Conservation (phyloP, 257 asterid species). For the Mentha longifolia region DNA sequence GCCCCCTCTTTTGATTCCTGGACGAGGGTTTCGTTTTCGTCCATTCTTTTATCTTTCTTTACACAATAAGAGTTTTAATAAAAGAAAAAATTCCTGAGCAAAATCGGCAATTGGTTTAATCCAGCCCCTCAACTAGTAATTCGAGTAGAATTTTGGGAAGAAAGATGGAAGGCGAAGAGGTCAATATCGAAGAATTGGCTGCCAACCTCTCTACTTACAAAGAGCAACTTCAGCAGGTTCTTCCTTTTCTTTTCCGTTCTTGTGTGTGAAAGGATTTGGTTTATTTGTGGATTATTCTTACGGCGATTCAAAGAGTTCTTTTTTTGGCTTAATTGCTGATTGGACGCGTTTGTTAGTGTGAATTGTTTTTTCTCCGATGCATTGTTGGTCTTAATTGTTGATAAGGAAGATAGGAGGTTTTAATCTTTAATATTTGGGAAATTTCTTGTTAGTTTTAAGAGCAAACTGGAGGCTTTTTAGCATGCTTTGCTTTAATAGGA, state of each 20-base stretch:
- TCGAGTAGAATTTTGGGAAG: constrained; percentile 8
- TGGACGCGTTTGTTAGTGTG: constrained; percentile 3
- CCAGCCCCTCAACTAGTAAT: neutral
- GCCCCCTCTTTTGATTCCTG: neutral
- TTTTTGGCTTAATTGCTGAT: neutral
- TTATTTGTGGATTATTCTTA: neutral
- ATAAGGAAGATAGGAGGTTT: constrained; percentile 9
- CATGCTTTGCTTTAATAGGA: neutral
- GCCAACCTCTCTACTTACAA: constrained; percentile 83
- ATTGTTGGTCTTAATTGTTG: constrained; percentile 1
- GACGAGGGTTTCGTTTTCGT: constrained; percentile 32
- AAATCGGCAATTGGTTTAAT: constrained; percentile 8
- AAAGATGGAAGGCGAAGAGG: constrained; percentile 64
- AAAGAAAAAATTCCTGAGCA: neutral
- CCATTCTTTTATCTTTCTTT: neutral
- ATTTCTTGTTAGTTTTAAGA: constrained; percentile 7
- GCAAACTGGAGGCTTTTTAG: neutral
- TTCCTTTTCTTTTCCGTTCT: neutral
- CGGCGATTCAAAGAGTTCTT: neutral
- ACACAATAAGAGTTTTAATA: neutral
- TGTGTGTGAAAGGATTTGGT: neutral
- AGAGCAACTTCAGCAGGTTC: constrained; percentile 93
- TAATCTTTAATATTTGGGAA: constrained; percentile 2
- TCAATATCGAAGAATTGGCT: constrained; percentile 83
- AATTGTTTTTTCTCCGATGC: neutral